Base-by-base conservation (phyloP, 2,329 filamentous ascomycete genomes). In the Ophiostoma sp. region DNA sequence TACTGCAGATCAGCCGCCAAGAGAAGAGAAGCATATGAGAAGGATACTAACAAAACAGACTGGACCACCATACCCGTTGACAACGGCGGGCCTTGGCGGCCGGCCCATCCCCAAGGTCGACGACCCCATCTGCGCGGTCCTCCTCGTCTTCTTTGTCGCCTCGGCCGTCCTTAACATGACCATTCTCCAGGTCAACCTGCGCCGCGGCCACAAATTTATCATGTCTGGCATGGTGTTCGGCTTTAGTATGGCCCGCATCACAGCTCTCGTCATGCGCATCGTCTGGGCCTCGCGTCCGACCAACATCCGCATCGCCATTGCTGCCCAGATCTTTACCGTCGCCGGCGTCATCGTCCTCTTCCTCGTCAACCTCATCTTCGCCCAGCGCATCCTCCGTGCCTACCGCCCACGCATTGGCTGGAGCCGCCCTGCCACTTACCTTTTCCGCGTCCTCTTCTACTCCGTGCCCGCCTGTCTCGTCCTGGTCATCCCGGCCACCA, bases 261-360 rank as follows among this genome's bases (percentile, higher is more conserved):
- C 77, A 55, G 84, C 85, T 18, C 80, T 86, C 64, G 74, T 77
- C 45, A 76, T 85, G 72, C 82, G 84, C 68, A 83, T 85, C 72
- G 82, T 78, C 67, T 87, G 83, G 84, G 81, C 83, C 38, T 77
- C 77, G 52, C 72, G 77, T 45, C 80, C 81, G 0, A 71, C 62
- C 67, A 76, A 80, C 73, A 69, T 78, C 66, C 73, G 75, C 68
- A 72, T 86, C 68, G 81, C 79, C 73, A 83, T 87, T 70, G 86
- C 88, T 7, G 85, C 90, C 3, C 82, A 82, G 72, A 84, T 95
- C 74, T 87, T 95, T 73, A 85, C 91, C 69, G 85, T 87, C 62
- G 88, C 89, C 0, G 92, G 91, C 58, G 87, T 93, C 16, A 76
- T 96, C 45, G 77, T 96, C 7, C 80, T 96, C 40, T 94, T 91